These are phyloP conservation scores for Cryptosporidium sp. DNA, from an alignment of 169 alveolate genomes.

Conservation along the genomic window DNA sequence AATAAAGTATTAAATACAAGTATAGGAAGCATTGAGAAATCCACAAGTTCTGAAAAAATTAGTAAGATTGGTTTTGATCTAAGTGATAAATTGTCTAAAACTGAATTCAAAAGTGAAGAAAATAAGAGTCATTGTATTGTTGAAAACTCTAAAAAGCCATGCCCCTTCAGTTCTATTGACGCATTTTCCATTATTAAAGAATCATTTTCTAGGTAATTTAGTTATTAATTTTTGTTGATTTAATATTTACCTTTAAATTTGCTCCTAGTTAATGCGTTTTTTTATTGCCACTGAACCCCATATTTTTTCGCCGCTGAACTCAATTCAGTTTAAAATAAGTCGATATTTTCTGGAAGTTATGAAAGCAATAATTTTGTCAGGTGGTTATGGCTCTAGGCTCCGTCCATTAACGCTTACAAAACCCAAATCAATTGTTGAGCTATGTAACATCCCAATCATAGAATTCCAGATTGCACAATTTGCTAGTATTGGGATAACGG, in stretches of 20 bases:
- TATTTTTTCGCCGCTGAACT: background rate
- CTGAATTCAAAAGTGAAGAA: background rate
- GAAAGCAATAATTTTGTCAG: slow-evolving; percentile 97
- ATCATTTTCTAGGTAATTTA: slow-evolving; percentile 37
- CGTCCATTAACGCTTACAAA: slow-evolving; percentile 96
- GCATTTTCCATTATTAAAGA: slow-evolving; percentile 62
- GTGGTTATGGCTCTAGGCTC: slow-evolving; percentile 98
- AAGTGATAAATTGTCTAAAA: background rate
- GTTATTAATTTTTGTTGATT: background rate
- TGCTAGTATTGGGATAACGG: slow-evolving; percentile 77
- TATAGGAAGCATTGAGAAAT: slow-evolving; percentile 8
- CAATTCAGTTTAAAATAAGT: background rate
- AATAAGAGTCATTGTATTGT: background rate
- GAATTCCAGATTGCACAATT: slow-evolving; percentile 87
- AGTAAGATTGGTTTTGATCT: background rate
- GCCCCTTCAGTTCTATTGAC: slow-evolving; percentile 73
- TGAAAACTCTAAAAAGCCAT: slow-evolving; percentile 13
- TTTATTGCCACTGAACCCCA: background rate
- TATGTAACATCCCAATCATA: slow-evolving; percentile 95
- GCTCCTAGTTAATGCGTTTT: background rate
- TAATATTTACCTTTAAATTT: background rate
- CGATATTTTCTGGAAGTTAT: slow-evolving; percentile 78
- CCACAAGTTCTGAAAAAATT: background rate
- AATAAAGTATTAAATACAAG: background rate
- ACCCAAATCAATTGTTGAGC: slow-evolving; percentile 96